A percentile compares a stretch with the other conserved stretches of the same genome.
These are phyloP conservation scores for Paraurostyla sp. DNA, from an alignment of 73 alveolate species.

Conservation along the genomic window DNA sequence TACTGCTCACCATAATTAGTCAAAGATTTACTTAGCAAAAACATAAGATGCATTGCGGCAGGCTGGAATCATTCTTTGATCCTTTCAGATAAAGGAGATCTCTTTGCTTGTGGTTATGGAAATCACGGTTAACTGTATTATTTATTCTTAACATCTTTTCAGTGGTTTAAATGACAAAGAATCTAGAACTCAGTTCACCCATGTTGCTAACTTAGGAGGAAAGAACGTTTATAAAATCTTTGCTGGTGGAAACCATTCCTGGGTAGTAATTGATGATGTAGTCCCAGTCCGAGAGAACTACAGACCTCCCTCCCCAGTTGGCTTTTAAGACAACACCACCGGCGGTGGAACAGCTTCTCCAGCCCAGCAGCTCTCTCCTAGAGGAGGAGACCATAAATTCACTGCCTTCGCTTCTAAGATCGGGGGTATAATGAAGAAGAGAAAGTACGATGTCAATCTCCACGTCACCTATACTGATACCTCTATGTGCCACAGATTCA, in stretches of 20 bases:
- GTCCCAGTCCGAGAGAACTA: conserved; percentile 86
- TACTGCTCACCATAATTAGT: conserved; percentile 90
- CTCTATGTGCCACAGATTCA: conserved; percentile 88
- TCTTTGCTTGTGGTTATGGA: conserved; percentile 96
- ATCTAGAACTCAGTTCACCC: conserved; percentile 88
- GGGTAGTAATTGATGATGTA: conserved; percentile 94
- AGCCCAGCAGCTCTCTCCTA: neutral
- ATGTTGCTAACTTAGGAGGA: conserved; percentile 84
- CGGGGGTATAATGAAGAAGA: conserved; percentile 32
- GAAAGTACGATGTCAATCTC: conserved; percentile 50
- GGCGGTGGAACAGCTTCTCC: conserved; percentile 12
- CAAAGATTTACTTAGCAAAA: conserved; percentile 82
- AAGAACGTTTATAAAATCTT: conserved; percentile 87
- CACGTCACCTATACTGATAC: conserved; percentile 89
- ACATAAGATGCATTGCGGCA: conserved; percentile 89
- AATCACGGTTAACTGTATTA: conserved; percentile 88
- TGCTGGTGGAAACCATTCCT: conserved; percentile 99
- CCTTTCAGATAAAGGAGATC: conserved; percentile 89
- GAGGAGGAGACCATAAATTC: too few relatives aligned
- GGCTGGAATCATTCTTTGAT: conserved; percentile 98
- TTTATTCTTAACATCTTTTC: neutral
- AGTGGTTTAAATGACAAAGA: conserved; percentile 88
- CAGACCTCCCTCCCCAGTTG: conserved; percentile 61
- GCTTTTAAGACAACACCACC: too few relatives aligned
- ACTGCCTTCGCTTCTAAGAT: neutral